Base-by-base conservation (phyloP, 805 yeast genomes). In the Ogataea ramenticola region DNA sequence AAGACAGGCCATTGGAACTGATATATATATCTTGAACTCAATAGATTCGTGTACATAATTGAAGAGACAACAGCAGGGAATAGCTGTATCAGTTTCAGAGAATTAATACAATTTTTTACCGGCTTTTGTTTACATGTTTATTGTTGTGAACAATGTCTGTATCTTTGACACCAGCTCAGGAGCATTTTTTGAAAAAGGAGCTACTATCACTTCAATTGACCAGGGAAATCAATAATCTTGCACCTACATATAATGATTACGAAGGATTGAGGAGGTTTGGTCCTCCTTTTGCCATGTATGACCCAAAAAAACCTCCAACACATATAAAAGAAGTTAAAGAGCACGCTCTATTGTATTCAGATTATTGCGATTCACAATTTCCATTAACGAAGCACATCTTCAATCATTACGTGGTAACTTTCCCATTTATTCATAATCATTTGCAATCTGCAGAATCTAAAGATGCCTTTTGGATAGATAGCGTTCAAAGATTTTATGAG, bases 181-280 rank as follows among this genome's bases (percentile, higher is more conserved):
- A 88, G 62, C 97, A 91, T 56, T 86, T 84, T 60, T 71, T 93
- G 43, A 91, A 91, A 62, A 79, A 95, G 54, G 90, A 86, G 62
- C 70, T 91, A 16, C 65, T 91, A 24, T 74, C 77, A 48, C 67
- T 74, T 12, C 76, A 85, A 55, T 64, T 89, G 29, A 70, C 72
- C 12, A 57, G 70, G 5, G 99, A 91, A 60, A 67, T 88, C 36
- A 74, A 68, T 26, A 60, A 60, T 20, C 62, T 89, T 35, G 61
- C 66, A 1, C 67, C 68, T 1, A 57, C 61, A 1, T 65, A 62
- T 43, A 74, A 80, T 47, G 77, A 79, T 46, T 76, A 79, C 29
- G 66, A 75, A 17, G 82, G 89, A 12, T 67, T 91, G 35, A 69
- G 84, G 34, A 65, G 74, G 41, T 74, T 91, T 52, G 97, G 97